Evolutionary conservation across 108 stramenopile species (phyloP), one percentile per base, ranked within the genome.

Genomic region (Pelagomonas calceolata): DNA sequence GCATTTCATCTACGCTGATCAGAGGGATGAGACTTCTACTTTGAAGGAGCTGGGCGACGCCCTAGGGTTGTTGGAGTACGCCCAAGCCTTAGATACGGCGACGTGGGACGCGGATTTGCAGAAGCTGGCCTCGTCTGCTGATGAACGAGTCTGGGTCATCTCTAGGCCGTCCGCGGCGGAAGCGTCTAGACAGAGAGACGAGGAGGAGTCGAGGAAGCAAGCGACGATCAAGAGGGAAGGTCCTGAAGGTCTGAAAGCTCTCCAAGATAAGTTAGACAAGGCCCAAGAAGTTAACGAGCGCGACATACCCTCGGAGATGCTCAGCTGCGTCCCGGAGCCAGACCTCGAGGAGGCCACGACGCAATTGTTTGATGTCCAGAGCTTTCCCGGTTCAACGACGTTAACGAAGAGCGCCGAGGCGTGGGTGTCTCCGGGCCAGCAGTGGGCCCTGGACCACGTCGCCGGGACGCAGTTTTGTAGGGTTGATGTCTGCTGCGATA

Each of bases 401-500:
- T 12, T 60, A 26, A 12, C 51, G 4, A 43, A 43, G 12, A 12
- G 9, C 9, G 12, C 12, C 9, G 12, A 5, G 9, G 39, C 21
- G 51, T 17, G 1, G 21, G 14, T 26, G 51, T 12, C 51, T 17
- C 26, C 51, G 21, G 10, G 29, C 21, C 21, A 17, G 51, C 14
- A 26, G 7, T 60, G 51, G 51, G 4, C 21, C 51, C 1, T 60
- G 21, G 51, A 60, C 21, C 21, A 16, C 51, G 51, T 60, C 51
- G 51, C 3, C 21, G 51, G 51, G 7, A 60, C 51, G 51, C 51
- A 60, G 21, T 60, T 60, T 26, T 16, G 21, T 26, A 17, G 51
- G 71, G 81, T 79, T 0, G 81, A 77, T 18, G 81, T 79, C 18
- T 78, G 75, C 29, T 69, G 75, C 32, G 78, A 79, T 65, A 82